A percentile compares a stretch with the other conserved stretches of the same genome.
Conservation (phyloP, 257 asterid genomes). For the Jacaranda mimosifolia region DNA sequence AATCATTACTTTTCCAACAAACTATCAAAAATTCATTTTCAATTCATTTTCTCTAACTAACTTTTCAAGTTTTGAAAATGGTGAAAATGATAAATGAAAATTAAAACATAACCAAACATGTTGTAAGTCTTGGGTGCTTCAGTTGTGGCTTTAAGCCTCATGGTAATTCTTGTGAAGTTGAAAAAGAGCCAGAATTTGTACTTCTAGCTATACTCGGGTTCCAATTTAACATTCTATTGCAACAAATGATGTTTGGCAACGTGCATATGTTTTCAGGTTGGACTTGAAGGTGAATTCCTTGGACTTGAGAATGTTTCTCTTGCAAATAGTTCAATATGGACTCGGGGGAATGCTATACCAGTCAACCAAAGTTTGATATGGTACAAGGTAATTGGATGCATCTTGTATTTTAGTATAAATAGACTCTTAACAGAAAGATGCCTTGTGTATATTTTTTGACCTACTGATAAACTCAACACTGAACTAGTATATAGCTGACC, state of each 20-base stretch:
- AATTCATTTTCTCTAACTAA: too few relatives aligned
- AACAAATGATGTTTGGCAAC: conserved; percentile 1
- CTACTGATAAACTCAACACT: too few relatives aligned
- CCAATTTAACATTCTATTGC: neutral
- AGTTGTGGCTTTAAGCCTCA: neutral
- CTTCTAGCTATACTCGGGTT: neutral
- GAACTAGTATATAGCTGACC: too few relatives aligned
- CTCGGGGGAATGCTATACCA: conserved; percentile 52
- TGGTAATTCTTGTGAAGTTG: neutral
- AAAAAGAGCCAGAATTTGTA: neutral
- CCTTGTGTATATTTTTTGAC: too few relatives aligned
- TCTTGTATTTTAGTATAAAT: neutral
- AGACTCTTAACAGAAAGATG: too few relatives aligned
- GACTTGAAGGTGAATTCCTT: conserved; percentile 79
- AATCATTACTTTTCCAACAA: too few relatives aligned
- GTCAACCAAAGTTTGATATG: conserved; percentile 66
- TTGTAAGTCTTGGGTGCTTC: neutral
- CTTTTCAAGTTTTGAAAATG: too few relatives aligned
- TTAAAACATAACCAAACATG: too few relatives aligned
- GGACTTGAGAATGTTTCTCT: conserved; percentile 60
- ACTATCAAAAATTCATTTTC: too few relatives aligned
- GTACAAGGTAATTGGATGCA: conserved; percentile 71
- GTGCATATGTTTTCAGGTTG: conserved; percentile 55
- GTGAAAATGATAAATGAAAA: too few relatives aligned
- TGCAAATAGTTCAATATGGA: conserved; percentile 78